A percentile compares a stretch with the other conserved stretches of the same genome.
phyloP scores from a whole-genome alignment of 805 yeast genomes.

The Cyberlindnera maritima region DNA sequence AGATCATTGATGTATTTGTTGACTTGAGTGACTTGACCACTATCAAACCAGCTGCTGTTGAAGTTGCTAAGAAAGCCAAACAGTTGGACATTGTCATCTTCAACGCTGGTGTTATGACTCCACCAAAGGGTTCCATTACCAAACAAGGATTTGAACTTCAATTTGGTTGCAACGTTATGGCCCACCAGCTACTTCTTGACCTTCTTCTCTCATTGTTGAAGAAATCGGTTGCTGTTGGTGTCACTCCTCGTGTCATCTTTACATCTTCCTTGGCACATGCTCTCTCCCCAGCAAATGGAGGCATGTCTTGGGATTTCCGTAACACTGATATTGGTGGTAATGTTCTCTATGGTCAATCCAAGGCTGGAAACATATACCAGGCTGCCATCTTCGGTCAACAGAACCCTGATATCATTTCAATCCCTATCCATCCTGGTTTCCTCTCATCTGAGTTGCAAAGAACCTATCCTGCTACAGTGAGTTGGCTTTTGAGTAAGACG shows the following conservation, averaged over 20 bases:
- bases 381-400: conserved; percentile 34
- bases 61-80: conserved; percentile 25
- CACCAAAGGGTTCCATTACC: conserved; percentile 35
- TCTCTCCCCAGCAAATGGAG: conserved; percentile 31
- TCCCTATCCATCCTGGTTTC: conserved; percentile 42
- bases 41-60: conserved; percentile 35
- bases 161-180: conserved; percentile 46
- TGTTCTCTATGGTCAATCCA: conserved; percentile 37
- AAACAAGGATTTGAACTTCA: conserved; percentile 45
- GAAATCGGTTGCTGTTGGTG: conserved; percentile 29
- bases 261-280: conserved; percentile 39
- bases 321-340: conserved; percentile 8
- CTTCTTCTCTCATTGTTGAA: conserved; percentile 37
- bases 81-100: conserved; percentile 36
- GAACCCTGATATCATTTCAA: conserved; percentile 31
- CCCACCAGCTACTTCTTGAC: conserved; percentile 41
- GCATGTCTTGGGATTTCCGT: conserved; percentile 33
- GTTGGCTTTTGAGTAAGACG: background rate
- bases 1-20: conserved; percentile 25
- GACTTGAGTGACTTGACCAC: conserved; percentile 42
- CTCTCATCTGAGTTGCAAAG: conserved; percentile 36
- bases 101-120: conserved; percentile 45
- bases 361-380: conserved; percentile 39
- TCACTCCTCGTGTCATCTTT: conserved; percentile 40
- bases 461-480: conserved; percentile 6